Evolutionary conservation across 2,329 filamentous ascomycete species (phyloP).

Genomic region (Beauveria varroae): DNA sequence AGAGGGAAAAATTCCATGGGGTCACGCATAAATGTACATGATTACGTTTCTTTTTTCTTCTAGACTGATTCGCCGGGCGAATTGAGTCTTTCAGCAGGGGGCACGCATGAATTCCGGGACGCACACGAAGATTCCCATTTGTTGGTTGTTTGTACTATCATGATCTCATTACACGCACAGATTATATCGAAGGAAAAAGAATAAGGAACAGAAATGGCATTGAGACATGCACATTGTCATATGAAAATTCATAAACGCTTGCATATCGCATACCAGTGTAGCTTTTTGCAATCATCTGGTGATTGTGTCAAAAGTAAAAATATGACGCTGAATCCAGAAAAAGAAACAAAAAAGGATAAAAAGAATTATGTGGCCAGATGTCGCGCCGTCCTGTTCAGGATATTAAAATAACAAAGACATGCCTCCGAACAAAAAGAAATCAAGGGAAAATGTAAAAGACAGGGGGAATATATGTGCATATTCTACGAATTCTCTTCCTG

Average conservation of each 20-base stretch:
- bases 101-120: not conserved
- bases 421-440: too few species aligned
- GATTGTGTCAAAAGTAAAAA: not conserved
- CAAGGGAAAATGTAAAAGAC: too few species aligned
- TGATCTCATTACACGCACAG: constrained; percentile 7
- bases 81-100: not conserved
- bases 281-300: not conserved
- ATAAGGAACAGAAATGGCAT: not conserved
- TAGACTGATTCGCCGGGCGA: not conserved
- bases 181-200: not conserved
- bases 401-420: not conserved
- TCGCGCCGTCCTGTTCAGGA: not conserved
- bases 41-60: not conserved
- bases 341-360: not conserved
- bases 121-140: not conserved
- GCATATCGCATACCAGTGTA: not conserved
- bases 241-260: not conserved
- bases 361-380: not conserved
- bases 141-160: not conserved
- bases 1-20: not conserved
- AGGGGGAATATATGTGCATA: too few species aligned
- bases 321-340: not conserved
- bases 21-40: not conserved
- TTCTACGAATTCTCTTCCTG: constrained; percentile 54
- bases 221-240: not conserved